phyloP scores from a whole-genome alignment of 1,284 basidiomycete species.

The Boletus smithii region DNA sequence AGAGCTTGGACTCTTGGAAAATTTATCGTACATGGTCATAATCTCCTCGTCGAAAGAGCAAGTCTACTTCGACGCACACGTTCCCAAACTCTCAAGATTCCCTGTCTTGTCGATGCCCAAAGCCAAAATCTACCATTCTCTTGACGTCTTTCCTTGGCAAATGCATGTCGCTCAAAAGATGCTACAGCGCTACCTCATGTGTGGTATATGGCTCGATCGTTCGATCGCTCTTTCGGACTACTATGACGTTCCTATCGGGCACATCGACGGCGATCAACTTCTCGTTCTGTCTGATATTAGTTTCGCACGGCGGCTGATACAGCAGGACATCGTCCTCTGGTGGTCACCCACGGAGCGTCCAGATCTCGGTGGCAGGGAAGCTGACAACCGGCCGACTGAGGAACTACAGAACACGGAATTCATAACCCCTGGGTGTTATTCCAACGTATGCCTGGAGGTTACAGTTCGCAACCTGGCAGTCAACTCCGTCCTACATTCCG shows the following conservation, averaged over 20 bases:
- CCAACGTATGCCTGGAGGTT: conserved; percentile 91
- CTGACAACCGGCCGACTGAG: conserved; percentile 76
- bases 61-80: conserved; percentile 76
- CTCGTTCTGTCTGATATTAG: conserved; percentile 87
- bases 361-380: conserved; percentile 91
- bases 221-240: conserved; percentile 83
- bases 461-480: conserved; percentile 91
- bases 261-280: conserved; percentile 88
- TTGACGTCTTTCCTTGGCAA: conserved; percentile 81
- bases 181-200: conserved; percentile 77
- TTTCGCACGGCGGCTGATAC: conserved; percentile 82
- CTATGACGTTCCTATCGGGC: conserved; percentile 90
- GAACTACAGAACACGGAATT: conserved; percentile 88
- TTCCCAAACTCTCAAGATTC: conserved; percentile 79
- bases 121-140: conserved; percentile 66
- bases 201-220: conserved; percentile 81
- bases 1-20: conserved; percentile 75
- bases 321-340: conserved; percentile 93
- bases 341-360: conserved; percentile 92
- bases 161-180: conserved; percentile 72
- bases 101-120: conserved; percentile 87
- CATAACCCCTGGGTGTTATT: conserved; percentile 81
- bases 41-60: conserved; percentile 87
- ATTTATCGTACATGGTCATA: conserved; percentile 70
- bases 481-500: conserved; percentile 91